Evolutionary conservation across 2,329 filamentous ascomycete species (phyloP).

Genomic region (Hypoxylon sp.): DNA sequence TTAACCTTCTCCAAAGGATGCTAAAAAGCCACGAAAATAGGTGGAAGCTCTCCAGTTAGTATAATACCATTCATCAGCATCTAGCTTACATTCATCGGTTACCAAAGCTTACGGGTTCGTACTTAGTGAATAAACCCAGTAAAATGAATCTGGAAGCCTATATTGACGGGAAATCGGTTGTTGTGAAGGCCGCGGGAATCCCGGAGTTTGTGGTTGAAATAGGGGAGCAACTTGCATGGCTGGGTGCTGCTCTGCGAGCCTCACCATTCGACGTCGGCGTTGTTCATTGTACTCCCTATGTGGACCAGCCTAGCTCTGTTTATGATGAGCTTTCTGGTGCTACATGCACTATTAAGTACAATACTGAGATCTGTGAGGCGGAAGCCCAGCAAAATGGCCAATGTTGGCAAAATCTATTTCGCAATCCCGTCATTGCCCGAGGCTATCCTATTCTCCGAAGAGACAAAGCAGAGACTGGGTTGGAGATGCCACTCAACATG

Average conservation of each 20-base stretch:
- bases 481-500: conserved; percentile 55
- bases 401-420: conserved; percentile 55
- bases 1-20: conserved; percentile 11
- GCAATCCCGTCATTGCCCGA: conserved; percentile 50
- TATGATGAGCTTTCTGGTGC: background rate
- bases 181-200: conserved; percentile 19
- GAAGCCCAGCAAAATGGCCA: conserved; percentile 35
- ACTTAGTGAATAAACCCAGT: background rate
- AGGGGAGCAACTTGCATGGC: conserved; percentile 57
- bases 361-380: background rate
- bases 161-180: background rate
- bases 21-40: background rate
- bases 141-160: background rate
- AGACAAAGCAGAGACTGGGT: conserved; percentile 42
- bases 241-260: conserved; percentile 53
- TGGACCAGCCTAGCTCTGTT: background rate
- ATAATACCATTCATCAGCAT: background rate
- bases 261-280: conserved; percentile 43
- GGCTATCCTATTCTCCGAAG: conserved; percentile 53
- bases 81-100: background rate
- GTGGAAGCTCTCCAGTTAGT: background rate
- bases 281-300: conserved; percentile 18
- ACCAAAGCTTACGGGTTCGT: background rate
- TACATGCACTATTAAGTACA: background rate
- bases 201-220: conserved; percentile 52